Evolutionary conservation across 148 eudicot species (phyloP).

Genomic region (Rhododendron mucronatum): DNA sequence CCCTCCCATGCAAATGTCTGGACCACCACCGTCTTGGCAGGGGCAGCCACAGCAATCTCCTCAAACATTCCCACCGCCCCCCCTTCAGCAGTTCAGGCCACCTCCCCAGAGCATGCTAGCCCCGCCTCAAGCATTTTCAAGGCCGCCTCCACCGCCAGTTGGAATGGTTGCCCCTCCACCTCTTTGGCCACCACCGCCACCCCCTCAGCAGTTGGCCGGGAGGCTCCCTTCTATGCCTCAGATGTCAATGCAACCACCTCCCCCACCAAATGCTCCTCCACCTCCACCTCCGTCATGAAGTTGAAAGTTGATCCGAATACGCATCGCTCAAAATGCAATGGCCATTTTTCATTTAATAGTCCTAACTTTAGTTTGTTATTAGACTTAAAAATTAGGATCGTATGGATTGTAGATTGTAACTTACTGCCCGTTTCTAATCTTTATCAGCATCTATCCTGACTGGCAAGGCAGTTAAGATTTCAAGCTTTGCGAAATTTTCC

Average conservation of each 20-base stretch:
- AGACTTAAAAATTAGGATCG: background rate
- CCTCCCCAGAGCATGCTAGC: constrained; percentile 66
- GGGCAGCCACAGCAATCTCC: constrained; percentile 55
- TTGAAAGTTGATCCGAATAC: background rate
- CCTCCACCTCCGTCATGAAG: constrained; percentile 17
- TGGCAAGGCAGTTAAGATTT: background rate
- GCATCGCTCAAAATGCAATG: background rate
- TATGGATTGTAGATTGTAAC: background rate
- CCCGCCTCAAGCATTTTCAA: constrained; percentile 36
- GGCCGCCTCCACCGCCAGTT: constrained; percentile 50
- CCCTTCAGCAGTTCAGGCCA: constrained; percentile 56
- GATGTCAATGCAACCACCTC: constrained; percentile 54
- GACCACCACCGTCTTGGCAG: constrained; percentile 54
- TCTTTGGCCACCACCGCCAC: constrained; percentile 56
- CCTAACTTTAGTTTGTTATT: background rate
- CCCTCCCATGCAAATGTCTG: constrained; percentile 56
- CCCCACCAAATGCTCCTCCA: constrained; percentile 24
- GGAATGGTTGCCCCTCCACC: constrained; percentile 48
- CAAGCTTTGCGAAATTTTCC: background rate
- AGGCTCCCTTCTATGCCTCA: constrained; percentile 60
- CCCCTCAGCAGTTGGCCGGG: constrained; percentile 49
- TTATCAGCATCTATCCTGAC: background rate
- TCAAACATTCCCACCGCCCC: constrained; percentile 33
- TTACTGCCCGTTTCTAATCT: background rate
- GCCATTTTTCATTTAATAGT: background rate